These are phyloP conservation scores for Scheffersomyces ergatensis DNA, from an alignment of 805 yeast genomes.

Conservation along the genomic window DNA sequence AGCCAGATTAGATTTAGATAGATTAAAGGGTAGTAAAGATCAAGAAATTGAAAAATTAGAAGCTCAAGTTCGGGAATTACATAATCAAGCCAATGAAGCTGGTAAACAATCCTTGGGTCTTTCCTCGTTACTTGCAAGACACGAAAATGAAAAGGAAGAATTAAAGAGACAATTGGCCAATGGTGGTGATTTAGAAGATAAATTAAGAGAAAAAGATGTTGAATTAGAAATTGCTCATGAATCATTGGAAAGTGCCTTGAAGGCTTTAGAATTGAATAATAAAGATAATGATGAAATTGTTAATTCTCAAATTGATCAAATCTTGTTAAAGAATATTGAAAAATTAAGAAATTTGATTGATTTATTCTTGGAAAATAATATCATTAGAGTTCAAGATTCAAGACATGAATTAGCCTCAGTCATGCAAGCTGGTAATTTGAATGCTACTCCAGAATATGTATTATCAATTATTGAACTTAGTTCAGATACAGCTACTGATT, in stretches of 20 bases:
- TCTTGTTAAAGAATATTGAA: constrained; percentile 44
- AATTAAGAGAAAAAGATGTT: constrained; percentile 65
- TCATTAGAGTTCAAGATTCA: constrained; percentile 70
- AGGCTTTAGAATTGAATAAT: constrained; percentile 52
- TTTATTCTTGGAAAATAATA: constrained; percentile 65
- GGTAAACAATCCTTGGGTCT: constrained; percentile 69
- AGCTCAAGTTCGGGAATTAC: constrained; percentile 60
- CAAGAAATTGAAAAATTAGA: constrained; percentile 65
- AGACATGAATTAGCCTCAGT: constrained; percentile 71
- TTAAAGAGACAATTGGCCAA: constrained; percentile 47
- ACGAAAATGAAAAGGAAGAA: constrained; percentile 58
- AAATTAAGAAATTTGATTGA: constrained; percentile 59
- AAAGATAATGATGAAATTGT: constrained; percentile 50
- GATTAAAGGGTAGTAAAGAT: constrained; percentile 60
- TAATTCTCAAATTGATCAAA: constrained; percentile 58
- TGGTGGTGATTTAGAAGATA: constrained; percentile 39
- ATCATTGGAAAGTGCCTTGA: constrained; percentile 70
- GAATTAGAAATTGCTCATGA: constrained; percentile 79
- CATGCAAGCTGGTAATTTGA: constrained; percentile 78
- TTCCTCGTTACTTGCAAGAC: constrained; percentile 56
- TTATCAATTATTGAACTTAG: constrained; percentile 69
- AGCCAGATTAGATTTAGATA: constrained; percentile 78
- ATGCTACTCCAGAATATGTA: constrained; percentile 67
- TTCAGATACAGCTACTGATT: constrained; percentile 70
- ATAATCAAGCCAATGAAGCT: constrained; percentile 54